Evolutionary conservation across 176 grass and related monocot genomes (phyloP).

Genomic region (Thalia dealbata): DNA sequence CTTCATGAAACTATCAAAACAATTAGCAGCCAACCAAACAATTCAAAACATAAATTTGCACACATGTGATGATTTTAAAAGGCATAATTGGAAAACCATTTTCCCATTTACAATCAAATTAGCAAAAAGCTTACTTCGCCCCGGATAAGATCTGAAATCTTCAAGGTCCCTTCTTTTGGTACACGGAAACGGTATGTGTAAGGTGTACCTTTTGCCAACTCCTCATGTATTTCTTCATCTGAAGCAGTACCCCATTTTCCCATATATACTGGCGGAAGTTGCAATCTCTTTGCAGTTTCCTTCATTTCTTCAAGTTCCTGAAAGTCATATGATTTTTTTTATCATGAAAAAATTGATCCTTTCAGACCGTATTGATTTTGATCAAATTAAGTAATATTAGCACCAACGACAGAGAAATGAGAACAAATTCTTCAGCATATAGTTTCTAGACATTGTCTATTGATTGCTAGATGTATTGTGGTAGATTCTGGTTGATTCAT

Average conservation of each 20-base stretch:
- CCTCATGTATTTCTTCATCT: conserved; percentile 53
- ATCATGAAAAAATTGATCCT: background rate
- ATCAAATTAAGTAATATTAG: background rate
- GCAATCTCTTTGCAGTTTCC: conserved; percentile 64
- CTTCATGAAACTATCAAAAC: conserved; percentile 81
- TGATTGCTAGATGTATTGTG: background rate
- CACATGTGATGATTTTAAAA: background rate
- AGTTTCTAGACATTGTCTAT: background rate
- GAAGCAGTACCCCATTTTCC: conserved; percentile 85
- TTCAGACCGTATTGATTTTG: background rate
- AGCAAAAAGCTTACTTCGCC: conserved; percentile 53
- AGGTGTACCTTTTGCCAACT: conserved; percentile 70
- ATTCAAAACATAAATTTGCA: background rate
- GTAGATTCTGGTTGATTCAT: too few species aligned
- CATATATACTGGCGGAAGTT: conserved; percentile 85
- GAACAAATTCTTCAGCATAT: background rate
- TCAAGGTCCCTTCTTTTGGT: conserved; percentile 66
- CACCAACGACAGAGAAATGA: background rate
- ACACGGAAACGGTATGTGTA: conserved; percentile 92
- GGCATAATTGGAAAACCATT: background rate
- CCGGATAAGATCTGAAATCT: conserved; percentile 90
- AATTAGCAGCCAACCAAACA: conserved; percentile 26
- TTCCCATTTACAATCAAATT: background rate
- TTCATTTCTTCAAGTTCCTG: conserved; percentile 99
- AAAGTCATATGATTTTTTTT: background rate